These are phyloP conservation scores for Wallacemonas sp. DNA, from an alignment of 208 protist species.

Conservation along the genomic window DNA sequence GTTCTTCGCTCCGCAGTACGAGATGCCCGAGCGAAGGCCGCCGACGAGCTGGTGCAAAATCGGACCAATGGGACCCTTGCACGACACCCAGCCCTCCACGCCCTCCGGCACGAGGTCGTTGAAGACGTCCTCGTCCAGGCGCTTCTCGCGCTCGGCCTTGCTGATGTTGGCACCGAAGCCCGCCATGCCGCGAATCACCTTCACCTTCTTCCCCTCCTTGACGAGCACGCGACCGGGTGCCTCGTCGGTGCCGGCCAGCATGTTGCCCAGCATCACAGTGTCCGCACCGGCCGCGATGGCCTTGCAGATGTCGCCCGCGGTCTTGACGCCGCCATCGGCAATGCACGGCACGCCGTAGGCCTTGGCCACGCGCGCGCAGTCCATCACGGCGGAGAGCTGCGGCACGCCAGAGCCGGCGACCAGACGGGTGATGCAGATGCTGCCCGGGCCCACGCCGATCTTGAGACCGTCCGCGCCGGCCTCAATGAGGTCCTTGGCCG, in stretches of 20 bases:
- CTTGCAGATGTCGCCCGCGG: conserved; percentile 85
- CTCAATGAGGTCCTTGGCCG: conserved; percentile 79
- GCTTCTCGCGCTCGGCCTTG: conserved; percentile 87
- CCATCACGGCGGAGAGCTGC: conserved; percentile 86
- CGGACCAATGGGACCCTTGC: conserved; percentile 72
- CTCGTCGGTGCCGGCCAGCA: conserved; percentile 91
- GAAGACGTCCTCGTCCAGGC: conserved; percentile 84
- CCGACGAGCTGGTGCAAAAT: conserved; percentile 89
- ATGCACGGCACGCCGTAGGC: conserved; percentile 83
- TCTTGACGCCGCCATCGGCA: conserved; percentile 88
- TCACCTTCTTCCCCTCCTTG: conserved; percentile 92
- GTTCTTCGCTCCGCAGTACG: conserved; percentile 83
- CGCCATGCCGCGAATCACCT: conserved; percentile 92
- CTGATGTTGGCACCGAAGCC: conserved; percentile 90
- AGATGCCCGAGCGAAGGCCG: conserved; percentile 87
- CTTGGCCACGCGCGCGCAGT: conserved; percentile 64
- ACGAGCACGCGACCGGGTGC: conserved; percentile 83
- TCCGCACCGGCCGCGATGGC: conserved; percentile 88
- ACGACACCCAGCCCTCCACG: conserved; percentile 88
- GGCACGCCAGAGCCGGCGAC: conserved; percentile 86
- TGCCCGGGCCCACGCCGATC: conserved; percentile 87
- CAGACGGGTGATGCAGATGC: conserved; percentile 90
- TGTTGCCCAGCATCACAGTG: conserved; percentile 91
- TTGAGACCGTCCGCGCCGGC: conserved; percentile 92
- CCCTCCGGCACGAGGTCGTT: conserved; percentile 87